These are phyloP conservation scores for Pseudogymnoascus sp. DNA, from an alignment of 2,329 filamentous ascomycete genomes.

Conservation along the genomic window DNA sequence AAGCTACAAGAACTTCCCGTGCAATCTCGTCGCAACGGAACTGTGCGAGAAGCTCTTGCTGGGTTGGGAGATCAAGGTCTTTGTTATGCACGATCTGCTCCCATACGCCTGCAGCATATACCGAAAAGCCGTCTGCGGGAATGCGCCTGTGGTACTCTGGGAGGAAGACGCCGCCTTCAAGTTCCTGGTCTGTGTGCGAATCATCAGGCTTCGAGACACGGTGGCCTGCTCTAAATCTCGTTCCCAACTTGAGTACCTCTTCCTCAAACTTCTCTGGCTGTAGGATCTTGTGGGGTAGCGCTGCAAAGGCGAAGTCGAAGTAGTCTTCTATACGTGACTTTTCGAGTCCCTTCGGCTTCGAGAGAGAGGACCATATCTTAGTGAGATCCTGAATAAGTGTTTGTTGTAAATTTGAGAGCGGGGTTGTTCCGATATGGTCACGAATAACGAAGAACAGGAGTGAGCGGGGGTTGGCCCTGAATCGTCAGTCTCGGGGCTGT, in stretches of 20 bases:
- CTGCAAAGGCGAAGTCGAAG: slow-evolving; percentile 96
- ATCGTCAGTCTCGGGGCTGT: slow-evolving; percentile 21
- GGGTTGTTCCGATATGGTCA: slow-evolving; percentile 89
- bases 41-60: slow-evolving; percentile 92
- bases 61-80: slow-evolving; percentile 89
- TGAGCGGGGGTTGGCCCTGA: slow-evolving; percentile 75
- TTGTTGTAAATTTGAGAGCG: slow-evolving; percentile 79
- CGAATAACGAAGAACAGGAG: slow-evolving; percentile 98
- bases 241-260: slow-evolving; percentile 72
- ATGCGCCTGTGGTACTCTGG: slow-evolving; percentile 94
- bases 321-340: slow-evolving; percentile 89
- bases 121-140: slow-evolving; percentile 90
- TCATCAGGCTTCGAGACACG: slow-evolving; percentile 57
- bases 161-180: slow-evolving; percentile 75
- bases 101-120: slow-evolving; percentile 92
- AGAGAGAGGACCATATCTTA: slow-evolving; percentile 87
- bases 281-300: slow-evolving; percentile 91
- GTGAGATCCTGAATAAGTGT: slow-evolving; percentile 85
- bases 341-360: slow-evolving; percentile 84
- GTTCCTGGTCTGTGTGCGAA: slow-evolving; percentile 59
- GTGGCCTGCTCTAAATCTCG: slow-evolving; percentile 75
- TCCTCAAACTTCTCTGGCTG: slow-evolving; percentile 84
- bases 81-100: slow-evolving; percentile 99
- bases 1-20: slow-evolving; percentile 74
- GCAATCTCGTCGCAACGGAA: slow-evolving; percentile 97